These are phyloP conservation scores for Curvularia spicifera DNA, from an alignment of 2,329 filamentous ascomycete species.

Conservation along the genomic window DNA sequence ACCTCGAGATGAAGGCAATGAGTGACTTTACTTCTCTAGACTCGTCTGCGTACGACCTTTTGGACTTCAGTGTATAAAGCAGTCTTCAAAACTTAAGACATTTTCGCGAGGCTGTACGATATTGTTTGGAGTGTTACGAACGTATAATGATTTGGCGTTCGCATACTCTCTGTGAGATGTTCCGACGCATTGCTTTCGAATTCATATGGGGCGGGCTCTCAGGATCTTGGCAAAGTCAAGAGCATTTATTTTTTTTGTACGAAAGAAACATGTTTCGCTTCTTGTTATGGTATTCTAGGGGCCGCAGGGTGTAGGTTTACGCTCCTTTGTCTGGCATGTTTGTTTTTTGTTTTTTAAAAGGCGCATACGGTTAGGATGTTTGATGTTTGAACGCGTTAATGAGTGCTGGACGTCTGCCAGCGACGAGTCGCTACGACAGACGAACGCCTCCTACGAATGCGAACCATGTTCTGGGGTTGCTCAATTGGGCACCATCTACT, in stretches of 20 bases:
- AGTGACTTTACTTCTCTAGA: constrained; percentile 44
- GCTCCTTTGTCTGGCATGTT: constrained; percentile 22
- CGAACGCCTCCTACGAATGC: constrained; percentile 16
- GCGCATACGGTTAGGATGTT: constrained; percentile 15
- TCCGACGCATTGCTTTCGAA: constrained; percentile 16
- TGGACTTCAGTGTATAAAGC: constrained; percentile 45
- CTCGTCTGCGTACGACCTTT: constrained; percentile 40
- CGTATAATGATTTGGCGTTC: constrained; percentile 21
- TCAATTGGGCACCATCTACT: constrained; percentile 3
- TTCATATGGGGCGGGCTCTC: constrained; percentile 9
- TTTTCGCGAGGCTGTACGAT: constrained; percentile 39
- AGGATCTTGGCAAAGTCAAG: constrained; percentile 11
- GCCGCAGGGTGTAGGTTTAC: constrained; percentile 19
- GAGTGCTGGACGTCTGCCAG: constrained; percentile 14
- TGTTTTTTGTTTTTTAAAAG: constrained; percentile 10
- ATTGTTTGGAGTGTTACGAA: constrained; percentile 20
- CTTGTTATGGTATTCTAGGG: constrained; percentile 21
- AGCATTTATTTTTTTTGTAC: constrained; percentile 10
- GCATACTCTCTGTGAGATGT: constrained; percentile 18
- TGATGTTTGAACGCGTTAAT: constrained; percentile 15
- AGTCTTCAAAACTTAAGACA: constrained; percentile 3
- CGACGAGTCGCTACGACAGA: constrained; percentile 14
- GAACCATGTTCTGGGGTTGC: constrained; percentile 10
- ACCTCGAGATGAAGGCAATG: constrained; percentile 50
- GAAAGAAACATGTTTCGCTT: constrained; percentile 23